Evolutionary conservation across 805 yeast genomes (phyloP).

Genomic region (Barnettozyma vustinii): DNA sequence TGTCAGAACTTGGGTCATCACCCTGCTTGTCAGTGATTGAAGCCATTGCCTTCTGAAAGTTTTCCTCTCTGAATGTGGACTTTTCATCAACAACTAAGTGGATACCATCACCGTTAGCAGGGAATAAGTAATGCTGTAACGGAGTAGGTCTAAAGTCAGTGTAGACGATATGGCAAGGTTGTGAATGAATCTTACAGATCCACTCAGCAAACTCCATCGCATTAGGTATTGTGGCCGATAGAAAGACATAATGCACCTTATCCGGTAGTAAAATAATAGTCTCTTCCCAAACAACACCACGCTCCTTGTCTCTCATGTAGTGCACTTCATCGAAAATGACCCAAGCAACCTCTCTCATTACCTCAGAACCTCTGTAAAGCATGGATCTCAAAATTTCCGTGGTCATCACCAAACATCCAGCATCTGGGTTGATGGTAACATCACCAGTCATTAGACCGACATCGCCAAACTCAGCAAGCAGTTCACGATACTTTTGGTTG

Average conservation of each 20-base stretch:
- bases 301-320: slow-evolving; percentile 94
- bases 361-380: slow-evolving; percentile 96
- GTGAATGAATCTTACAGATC: slow-evolving; percentile 91
- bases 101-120: slow-evolving; percentile 98
- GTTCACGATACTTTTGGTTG: slow-evolving; percentile 86
- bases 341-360: slow-evolving; percentile 99
- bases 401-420: slow-evolving; percentile 97
- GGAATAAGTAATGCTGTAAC: slow-evolving; percentile 92
- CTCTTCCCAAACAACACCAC: slow-evolving; percentile 99
- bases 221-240: slow-evolving; percentile 96
- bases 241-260: slow-evolving; percentile 87
- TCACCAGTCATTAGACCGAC: slow-evolving; percentile 99
- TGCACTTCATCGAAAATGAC: slow-evolving; percentile 98
- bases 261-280: slow-evolving; percentile 94
- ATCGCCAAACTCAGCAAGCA: slow-evolving; percentile 85
- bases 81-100: slow-evolving; percentile 97
- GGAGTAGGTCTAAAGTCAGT: slow-evolving; percentile 99
- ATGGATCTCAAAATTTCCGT: slow-evolving; percentile 95
- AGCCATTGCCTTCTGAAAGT: slow-evolving; percentile 98
- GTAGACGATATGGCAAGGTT: slow-evolving; percentile 97
- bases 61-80: slow-evolving; percentile 92
- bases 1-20: slow-evolving; percentile 67
- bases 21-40: slow-evolving; percentile 78
- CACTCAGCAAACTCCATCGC: slow-evolving; percentile 99
- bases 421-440: slow-evolving; percentile 97